A percentile compares a stretch with the other conserved stretches of the same genome.
phyloP scores from a whole-genome alignment of 768 basidiomycete genomes.

The Lentinula sp. region DNA sequence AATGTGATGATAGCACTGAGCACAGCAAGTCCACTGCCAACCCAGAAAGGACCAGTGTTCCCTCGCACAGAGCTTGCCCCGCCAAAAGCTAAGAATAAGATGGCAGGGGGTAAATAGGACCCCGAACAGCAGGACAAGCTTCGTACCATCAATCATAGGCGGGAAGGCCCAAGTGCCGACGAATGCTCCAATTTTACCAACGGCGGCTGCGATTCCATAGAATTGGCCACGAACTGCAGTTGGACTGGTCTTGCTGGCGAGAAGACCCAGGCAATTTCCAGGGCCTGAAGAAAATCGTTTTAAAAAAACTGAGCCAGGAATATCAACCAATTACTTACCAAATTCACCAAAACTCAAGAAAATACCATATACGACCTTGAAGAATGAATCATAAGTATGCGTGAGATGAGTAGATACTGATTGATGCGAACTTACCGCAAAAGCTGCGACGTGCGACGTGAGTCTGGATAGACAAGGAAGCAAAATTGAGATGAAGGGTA shows the following conservation, averaged over 20 bases:
- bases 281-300: slow-evolving; percentile 39
- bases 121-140: neutral
- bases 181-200: slow-evolving; percentile 84
- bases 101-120: slow-evolving; percentile 6
- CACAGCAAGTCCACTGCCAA: slow-evolving; percentile 77
- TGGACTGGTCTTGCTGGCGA: slow-evolving; percentile 81
- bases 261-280: slow-evolving; percentile 79
- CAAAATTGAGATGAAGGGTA: neutral
- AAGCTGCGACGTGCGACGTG: slow-evolving; percentile 60
- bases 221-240: slow-evolving; percentile 83
- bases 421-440: slow-evolving; percentile 44
- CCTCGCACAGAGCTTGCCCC: slow-evolving; percentile 44
- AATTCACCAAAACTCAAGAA: slow-evolving; percentile 89
- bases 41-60: slow-evolving; percentile 85
- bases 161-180: slow-evolving; percentile 77
- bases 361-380: slow-evolving; percentile 78
- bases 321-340: slow-evolving; percentile 29
- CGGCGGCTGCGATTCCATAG: slow-evolving; percentile 81
- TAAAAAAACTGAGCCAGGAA: neutral
- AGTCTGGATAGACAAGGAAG: slow-evolving; percentile 30
- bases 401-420: neutral
- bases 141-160: slow-evolving; percentile 53
- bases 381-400: neutral
- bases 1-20: slow-evolving; percentile 69
- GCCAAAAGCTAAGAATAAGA: slow-evolving; percentile 48